Base-by-base conservation (phyloP, 768 basidiomycete genomes). In the Mycena kentingensis region DNA sequence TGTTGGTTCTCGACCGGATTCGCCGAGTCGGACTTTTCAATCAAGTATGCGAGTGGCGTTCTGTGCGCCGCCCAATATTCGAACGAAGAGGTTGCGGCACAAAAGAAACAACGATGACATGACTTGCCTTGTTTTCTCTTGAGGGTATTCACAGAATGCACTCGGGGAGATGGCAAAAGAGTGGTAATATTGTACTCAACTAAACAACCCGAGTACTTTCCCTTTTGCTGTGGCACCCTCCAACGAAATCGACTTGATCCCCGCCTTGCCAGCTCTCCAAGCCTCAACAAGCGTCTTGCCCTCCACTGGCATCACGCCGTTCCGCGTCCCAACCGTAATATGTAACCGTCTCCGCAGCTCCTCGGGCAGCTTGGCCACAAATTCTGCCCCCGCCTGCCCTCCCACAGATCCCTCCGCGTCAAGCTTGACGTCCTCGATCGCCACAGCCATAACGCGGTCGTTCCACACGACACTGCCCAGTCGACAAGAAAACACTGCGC, bases 271-370 rank as follows among this genome's bases (percentile, higher is more conserved):
- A 78, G 16, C 60, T 43, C 73, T 71, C 80, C 82, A 87, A 1
- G 49, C 65, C 55, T 81, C 71, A 7, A 94, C 85, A 44, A 98
- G 62, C 0, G 47, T 71, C 68, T 73, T 85, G 15, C 85, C 91
- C 70, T 95, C 92, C 21, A 88, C 79, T 2, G 91, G 76, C 0
- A 63, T 52, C 3, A 94, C 11, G 66, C 31, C 65, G 35, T 76
- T 64, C 43, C 64, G 61, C 15, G 91, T 95, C 7, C 91, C 97
- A 5, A 98, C 84, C 0, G 97, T 98, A 49, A 98, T 80, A 65
- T 98, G 97, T 61, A 95, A 67, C 51, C 80, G 54, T 5, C 70
- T 61, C 49, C 72, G 73, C 11, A 87, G 58, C 12, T 78, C 74
- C 5, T 73, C 65, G 0, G 79, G 73, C 11, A 91, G 61, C 34